Evolutionary conservation across 768 basidiomycete species (phyloP).

Genomic region (Mycena galopus): DNA sequence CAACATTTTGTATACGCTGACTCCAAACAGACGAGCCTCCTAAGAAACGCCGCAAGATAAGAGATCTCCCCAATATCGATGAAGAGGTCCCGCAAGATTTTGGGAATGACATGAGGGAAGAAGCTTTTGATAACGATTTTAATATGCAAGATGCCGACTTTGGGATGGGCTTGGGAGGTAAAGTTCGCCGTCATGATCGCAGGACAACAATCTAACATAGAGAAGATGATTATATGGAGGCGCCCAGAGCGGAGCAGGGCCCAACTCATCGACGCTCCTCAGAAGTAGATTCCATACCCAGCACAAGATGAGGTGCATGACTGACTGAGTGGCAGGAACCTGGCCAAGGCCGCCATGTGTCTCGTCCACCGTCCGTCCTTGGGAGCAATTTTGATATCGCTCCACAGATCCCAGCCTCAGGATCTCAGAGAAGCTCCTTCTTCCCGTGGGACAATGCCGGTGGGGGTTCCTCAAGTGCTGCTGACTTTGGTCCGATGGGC

Average conservation of each 20-base stretch:
- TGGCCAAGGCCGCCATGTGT: slow-evolving; percentile 84
- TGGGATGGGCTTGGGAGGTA: slow-evolving; percentile 21
- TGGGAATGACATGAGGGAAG: slow-evolving; percentile 16
- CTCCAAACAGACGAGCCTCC: slow-evolving; percentile 55
- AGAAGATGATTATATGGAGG: slow-evolving; percentile 21
- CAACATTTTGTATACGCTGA: background rate
- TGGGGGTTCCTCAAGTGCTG: slow-evolving; percentile 69
- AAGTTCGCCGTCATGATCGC: background rate
- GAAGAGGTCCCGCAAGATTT: slow-evolving; percentile 30
- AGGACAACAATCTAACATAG: background rate
- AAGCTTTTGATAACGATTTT: slow-evolving; percentile 26
- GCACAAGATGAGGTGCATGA: background rate
- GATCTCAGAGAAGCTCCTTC: slow-evolving; percentile 76
- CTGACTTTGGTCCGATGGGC: slow-evolving; percentile 51
- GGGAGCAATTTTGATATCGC: slow-evolving; percentile 63
- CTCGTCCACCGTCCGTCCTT: slow-evolving; percentile 65
- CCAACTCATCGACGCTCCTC: slow-evolving; percentile 59
- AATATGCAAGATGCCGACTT: slow-evolving; percentile 30
- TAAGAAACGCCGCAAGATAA: slow-evolving; percentile 62
- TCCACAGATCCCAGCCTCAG: slow-evolving; percentile 52
- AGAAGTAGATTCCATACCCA: slow-evolving; percentile 56
- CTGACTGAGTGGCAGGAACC: slow-evolving; percentile 68
- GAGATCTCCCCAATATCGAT: slow-evolving; percentile 19
- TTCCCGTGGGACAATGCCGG: slow-evolving; percentile 91
- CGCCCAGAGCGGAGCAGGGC: slow-evolving; percentile 18